Evolutionary conservation across 2,329 filamentous ascomycete species (phyloP), one percentile per base, ranked within the genome.

Genomic region (Fonsecaea monophora): DNA sequence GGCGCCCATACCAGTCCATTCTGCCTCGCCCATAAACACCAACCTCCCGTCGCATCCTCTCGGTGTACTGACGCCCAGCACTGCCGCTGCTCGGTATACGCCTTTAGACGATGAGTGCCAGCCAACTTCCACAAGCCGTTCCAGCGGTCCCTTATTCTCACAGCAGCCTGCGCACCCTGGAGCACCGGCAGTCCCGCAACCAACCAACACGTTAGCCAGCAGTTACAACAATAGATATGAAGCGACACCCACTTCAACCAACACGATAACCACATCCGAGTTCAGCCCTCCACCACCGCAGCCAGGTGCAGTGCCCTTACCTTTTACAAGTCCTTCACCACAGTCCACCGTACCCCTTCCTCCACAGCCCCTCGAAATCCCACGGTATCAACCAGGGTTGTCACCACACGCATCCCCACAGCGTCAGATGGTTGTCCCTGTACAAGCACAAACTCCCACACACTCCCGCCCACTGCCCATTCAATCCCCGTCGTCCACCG

Each of bases 11-110:
- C 64, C 68, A 21, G 62, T 72, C 34, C 68, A 73, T 60, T 70
- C 68, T 4, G 54, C 68, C 18, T 72, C 70, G 30, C 71, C 71
- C 30, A 68, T 72, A 42, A 73, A 72, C 66, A 56, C 64, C 18
- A 72, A 69, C 50, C 7, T 37, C 30, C 61, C 68, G n/a, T 58
- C 62, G 4, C 30, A 62, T 34, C 66, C 18, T 53, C 45, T 25
- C 25, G 25, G 25, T 25, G 25, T 25, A 25, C 25, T 25, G 25
- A 25, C 25, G 18, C 69, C 70, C 12, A 68, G 68, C 30, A 65
- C 65, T 38, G 64, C 69, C 45, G 70, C 66, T 50, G 65, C 64
- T 34, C 60, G 62, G 50, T 70, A 70, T 54, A 66, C 67, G 15
- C 64, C 67, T 21, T 40, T 21, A 9, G 25, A 58, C n/a, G 30